A percentile compares a stretch with the other conserved stretches of the same genome.
Evolutionary conservation across 306 rosid species (phyloP).

Genomic region (Erythrophleum fordii): DNA sequence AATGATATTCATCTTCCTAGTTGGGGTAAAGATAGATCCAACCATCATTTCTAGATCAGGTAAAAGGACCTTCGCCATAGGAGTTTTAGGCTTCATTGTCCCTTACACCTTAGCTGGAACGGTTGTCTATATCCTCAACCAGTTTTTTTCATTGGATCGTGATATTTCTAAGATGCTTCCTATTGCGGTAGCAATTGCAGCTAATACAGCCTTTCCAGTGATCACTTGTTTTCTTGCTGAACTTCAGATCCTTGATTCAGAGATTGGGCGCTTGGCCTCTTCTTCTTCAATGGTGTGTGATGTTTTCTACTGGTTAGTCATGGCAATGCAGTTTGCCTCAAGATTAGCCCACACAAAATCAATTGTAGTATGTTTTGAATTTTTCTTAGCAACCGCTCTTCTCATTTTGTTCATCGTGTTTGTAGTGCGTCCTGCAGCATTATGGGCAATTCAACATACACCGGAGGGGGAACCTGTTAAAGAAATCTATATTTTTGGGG

Average conservation of each 20-base stretch:
- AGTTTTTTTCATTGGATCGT: conserved; percentile 41
- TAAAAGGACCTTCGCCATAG: conserved; percentile 48
- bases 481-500: conserved; percentile 52
- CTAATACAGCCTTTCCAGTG: conserved; percentile 58
- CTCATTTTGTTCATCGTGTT: conserved; percentile 46
- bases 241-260: conserved; percentile 61
- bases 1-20: conserved; percentile 55
- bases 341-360: conserved; percentile 45
- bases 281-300: conserved; percentile 63
- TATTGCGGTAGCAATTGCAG: conserved; percentile 42
- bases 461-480: conserved; percentile 65
- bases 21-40: conserved; percentile 67
- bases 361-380: conserved; percentile 36
- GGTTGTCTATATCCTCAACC: conserved; percentile 22
- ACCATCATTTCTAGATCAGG: conserved; percentile 44
- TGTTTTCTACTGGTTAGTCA: conserved; percentile 33
- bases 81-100: conserved; percentile 49
- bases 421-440: conserved; percentile 53
- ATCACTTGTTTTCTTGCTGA: conserved; percentile 58
- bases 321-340: conserved; percentile 32
- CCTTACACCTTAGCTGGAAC: conserved; percentile 47
- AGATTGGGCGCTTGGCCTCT: conserved; percentile 65
- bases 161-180: conserved; percentile 43
- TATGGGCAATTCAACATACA: conserved; percentile 50
- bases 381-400: conserved; percentile 32